Evolutionary conservation across 2,329 filamentous ascomycete species (phyloP).

Genomic region (Ustulina deusta): DNA sequence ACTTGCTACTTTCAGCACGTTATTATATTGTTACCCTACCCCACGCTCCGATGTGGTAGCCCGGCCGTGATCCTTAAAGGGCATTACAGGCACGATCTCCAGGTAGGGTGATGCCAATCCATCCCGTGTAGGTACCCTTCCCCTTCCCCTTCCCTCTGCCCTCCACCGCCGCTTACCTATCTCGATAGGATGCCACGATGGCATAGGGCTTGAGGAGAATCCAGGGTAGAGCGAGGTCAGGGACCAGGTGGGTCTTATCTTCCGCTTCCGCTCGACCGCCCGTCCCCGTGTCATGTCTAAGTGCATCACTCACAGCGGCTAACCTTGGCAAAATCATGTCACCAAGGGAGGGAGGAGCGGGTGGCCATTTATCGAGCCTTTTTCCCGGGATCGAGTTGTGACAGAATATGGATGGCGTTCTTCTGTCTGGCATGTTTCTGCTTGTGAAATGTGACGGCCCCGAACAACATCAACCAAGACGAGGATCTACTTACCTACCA

Average conservation of each 20-base stretch:
- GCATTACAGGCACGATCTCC: not conserved
- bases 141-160: not conserved
- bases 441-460: not conserved
- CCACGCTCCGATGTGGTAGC: not conserved
- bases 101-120: not conserved
- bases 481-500: not conserved
- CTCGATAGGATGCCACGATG: constrained; percentile 10
- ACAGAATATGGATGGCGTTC: constrained; percentile 4
- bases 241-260: constrained; percentile 36
- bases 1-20: not conserved
- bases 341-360: constrained; percentile 11
- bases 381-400: constrained; percentile 25
- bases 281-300: constrained; percentile 24
- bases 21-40: constrained; percentile 16
- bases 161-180: not conserved
- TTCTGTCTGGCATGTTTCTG: not conserved
- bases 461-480: not conserved
- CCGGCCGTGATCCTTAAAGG: not conserved
- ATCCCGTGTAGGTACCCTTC: not conserved
- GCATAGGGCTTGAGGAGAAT: constrained; percentile 9
- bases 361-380: constrained; percentile 31
- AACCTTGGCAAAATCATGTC: constrained; percentile 33
- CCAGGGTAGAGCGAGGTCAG: constrained; percentile 13
- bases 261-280: constrained; percentile 48
- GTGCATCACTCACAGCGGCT: constrained; percentile 22